phyloP scores from a whole-genome alignment of 495 filamentous ascomycete genomes.

The Penicillium goetzii region DNA sequence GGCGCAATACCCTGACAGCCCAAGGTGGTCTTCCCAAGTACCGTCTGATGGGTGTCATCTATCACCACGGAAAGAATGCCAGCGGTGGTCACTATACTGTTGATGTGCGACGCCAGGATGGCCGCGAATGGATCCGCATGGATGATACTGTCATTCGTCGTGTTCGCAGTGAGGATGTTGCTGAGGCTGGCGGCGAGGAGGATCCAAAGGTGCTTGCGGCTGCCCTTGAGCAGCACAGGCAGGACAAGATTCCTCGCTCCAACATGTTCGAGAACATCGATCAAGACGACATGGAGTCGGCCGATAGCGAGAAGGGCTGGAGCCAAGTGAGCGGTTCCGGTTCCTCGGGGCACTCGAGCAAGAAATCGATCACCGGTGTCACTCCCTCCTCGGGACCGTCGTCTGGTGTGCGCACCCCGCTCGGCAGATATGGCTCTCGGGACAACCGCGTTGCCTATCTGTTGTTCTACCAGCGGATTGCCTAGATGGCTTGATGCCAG shows the following conservation, averaged over 20 bases:
- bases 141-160: slow-evolving; percentile 92
- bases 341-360: slow-evolving; percentile 50
- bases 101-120: slow-evolving; percentile 91
- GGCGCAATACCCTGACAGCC: slow-evolving; percentile 63
- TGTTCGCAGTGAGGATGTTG: slow-evolving; percentile 86
- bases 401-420: slow-evolving; percentile 63
- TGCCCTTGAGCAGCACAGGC: slow-evolving; percentile 66
- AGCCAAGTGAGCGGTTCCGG: slow-evolving; percentile 74
- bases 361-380: slow-evolving; percentile 72
- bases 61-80: slow-evolving; percentile 96
- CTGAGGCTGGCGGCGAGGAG: slow-evolving; percentile 80
- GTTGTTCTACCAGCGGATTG: slow-evolving; percentile 87
- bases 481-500: slow-evolving; percentile 23
- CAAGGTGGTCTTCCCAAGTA: slow-evolving; percentile 78
- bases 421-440: slow-evolving; percentile 70
- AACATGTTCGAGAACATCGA: slow-evolving; percentile 76
- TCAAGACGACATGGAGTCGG: slow-evolving; percentile 61
- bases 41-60: slow-evolving; percentile 86
- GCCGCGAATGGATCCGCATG: slow-evolving; percentile 90
- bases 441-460: slow-evolving; percentile 98
- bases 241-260: slow-evolving; percentile 54
- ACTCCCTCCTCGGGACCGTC: slow-evolving; percentile 50
- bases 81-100: slow-evolving; percentile 96
- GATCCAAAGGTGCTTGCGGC: slow-evolving; percentile 70
- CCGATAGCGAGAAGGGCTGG: slow-evolving; percentile 72